phyloP scores from a whole-genome alignment of 208 protist genomes.

The Trypanosoma cruzi region DNA sequence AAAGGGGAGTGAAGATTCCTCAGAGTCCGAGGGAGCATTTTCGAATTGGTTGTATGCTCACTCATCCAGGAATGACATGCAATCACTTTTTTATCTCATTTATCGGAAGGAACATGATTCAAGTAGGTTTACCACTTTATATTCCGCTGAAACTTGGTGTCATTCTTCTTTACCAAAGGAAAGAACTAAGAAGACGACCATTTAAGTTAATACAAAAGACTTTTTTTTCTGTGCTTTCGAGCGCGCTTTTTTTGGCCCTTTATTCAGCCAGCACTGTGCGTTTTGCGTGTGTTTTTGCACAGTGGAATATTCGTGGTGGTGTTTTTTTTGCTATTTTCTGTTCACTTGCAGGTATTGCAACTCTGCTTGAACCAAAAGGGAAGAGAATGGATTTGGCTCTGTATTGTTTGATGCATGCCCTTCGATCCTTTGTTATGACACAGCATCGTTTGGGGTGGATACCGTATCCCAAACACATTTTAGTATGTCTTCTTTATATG shows the following conservation, averaged over 20 bases:
- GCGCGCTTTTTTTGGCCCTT: slow-evolving; percentile 76
- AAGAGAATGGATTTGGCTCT: slow-evolving; percentile 83
- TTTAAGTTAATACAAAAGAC: slow-evolving; percentile 41
- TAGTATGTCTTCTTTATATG: slow-evolving; percentile 75
- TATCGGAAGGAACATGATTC: slow-evolving; percentile 60
- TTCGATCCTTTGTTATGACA: slow-evolving; percentile 79
- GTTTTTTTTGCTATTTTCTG: slow-evolving; percentile 47
- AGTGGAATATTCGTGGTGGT: slow-evolving; percentile 54
- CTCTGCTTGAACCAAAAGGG: slow-evolving; percentile 81
- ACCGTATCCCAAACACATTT: slow-evolving; percentile 74
- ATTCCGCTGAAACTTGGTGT: slow-evolving; percentile 66
- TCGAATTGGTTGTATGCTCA: slow-evolving; percentile 43
- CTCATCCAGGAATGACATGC: slow-evolving; percentile 67
- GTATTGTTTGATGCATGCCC: slow-evolving; percentile 80
- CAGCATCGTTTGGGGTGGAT: slow-evolving; percentile 74
- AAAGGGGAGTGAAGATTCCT: slow-evolving; percentile 31
- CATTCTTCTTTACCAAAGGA: slow-evolving; percentile 58
- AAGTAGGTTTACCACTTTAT: slow-evolving; percentile 80
- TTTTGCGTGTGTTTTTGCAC: slow-evolving; percentile 59
- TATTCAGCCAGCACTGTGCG: slow-evolving; percentile 73
- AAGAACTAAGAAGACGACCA: slow-evolving; percentile 51
- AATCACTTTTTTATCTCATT: slow-evolving; percentile 64
- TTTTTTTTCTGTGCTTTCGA: slow-evolving; percentile 61
- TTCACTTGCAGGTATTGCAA: slow-evolving; percentile 59
- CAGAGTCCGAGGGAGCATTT: slow-evolving; percentile 27